Percentiles rank a stretch among this genome's conserved stretches.
Conservation (phyloP, 495 filamentous ascomycete genomes). For the Neurospora sp. region DNA sequence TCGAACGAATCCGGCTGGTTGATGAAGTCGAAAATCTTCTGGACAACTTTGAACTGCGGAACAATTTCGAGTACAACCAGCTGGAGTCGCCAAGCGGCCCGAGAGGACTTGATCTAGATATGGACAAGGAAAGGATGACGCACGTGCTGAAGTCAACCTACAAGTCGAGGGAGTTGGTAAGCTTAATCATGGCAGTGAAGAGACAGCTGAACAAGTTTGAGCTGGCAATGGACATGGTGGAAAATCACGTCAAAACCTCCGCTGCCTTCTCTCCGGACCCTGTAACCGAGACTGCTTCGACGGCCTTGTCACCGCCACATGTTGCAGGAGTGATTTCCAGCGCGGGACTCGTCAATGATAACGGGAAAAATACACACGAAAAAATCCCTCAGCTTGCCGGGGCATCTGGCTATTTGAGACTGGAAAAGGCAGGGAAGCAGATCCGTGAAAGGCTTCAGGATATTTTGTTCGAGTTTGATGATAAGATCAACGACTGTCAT, state of each 20-base stretch:
- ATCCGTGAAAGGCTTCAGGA: not conserved
- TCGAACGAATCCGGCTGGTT: not conserved
- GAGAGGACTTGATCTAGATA: not conserved
- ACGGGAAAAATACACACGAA: too few relatives aligned
- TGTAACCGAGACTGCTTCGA: too few relatives aligned
- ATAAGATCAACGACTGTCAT: not conserved
- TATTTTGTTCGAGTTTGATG: not conserved
- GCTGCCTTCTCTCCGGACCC: not conserved
- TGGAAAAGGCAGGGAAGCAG: not conserved
- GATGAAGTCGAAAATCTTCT: not conserved
- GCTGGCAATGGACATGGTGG: not conserved
- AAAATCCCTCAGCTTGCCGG: not conserved
- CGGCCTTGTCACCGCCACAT: too few relatives aligned
- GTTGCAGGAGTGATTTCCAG: too few relatives aligned
- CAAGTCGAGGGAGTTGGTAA: not conserved
- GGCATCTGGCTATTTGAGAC: not conserved
- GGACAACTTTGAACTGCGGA: not conserved
- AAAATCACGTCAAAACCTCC: not conserved
- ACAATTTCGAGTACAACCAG: not conserved
- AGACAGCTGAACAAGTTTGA: not conserved
- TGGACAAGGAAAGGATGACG: slow-evolving; percentile 1
- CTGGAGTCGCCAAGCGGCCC: not conserved
- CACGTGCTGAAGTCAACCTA: not conserved
- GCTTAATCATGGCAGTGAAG: not conserved
- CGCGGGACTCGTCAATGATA: too few relatives aligned